phyloP scores from a whole-genome alignment of 495 filamentous ascomycete genomes.

The Talaromyces thailandensis region DNA sequence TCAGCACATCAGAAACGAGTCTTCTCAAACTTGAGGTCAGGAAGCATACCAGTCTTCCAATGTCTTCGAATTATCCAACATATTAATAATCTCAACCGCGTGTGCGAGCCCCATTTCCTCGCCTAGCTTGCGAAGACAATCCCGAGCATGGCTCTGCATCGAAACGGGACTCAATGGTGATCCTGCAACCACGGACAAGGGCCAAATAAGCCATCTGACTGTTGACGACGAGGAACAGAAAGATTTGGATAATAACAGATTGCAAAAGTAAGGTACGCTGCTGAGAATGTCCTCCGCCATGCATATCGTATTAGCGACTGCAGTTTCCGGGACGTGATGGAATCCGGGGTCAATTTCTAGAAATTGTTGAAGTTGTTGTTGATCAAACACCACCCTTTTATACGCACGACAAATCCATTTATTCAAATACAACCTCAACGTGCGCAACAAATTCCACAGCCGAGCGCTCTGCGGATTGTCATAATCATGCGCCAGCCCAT shows the following conservation, averaged over 20 bases:
- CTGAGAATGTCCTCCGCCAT: slow-evolving; percentile 1
- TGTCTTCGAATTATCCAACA: not conserved
- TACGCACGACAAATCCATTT: not conserved
- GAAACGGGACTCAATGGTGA: not conserved
- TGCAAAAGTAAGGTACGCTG: not conserved
- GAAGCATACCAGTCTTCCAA: slow-evolving; percentile 1
- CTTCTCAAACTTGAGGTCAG: not conserved
- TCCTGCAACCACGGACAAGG: not conserved
- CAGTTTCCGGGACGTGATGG: not conserved
- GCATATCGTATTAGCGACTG: not conserved
- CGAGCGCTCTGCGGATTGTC: not conserved
- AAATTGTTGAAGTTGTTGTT: not conserved
- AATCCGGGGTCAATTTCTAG: not conserved
- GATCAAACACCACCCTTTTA: not conserved
- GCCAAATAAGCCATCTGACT: not conserved
- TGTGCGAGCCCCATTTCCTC: not conserved
- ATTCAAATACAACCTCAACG: not conserved
- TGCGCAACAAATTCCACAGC: not conserved
- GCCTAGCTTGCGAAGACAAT: not conserved
- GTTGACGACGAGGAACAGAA: not conserved
- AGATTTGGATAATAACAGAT: not conserved
- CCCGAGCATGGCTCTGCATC: not conserved
- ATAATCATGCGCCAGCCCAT: not conserved
- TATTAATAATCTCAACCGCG: not conserved
- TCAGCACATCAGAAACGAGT: not conserved